Percentiles rank a stretch among this genome's conserved stretches.
Evolutionary conservation across 257 asterid genomes (phyloP).

Genomic region (Plantago elongata): DNA sequence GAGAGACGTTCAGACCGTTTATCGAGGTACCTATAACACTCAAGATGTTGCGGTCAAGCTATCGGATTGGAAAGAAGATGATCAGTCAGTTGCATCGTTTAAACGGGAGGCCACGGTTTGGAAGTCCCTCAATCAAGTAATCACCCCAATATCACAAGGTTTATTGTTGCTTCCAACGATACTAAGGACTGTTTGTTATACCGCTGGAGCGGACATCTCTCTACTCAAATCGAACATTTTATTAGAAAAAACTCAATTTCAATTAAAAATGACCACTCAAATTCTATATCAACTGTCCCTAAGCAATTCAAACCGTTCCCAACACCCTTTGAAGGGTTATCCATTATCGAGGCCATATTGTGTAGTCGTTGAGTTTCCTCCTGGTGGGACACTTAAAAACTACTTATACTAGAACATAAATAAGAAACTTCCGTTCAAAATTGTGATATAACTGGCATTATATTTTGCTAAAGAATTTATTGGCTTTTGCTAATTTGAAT

Average conservation of each 20-base stretch:
- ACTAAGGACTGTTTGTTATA: too few species aligned
- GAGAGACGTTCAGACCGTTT: conserved; percentile 88
- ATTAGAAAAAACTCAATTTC: too few species aligned
- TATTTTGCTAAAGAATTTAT: conserved; percentile 87
- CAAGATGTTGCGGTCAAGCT: conserved; percentile 96
- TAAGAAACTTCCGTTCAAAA: conserved; percentile 72
- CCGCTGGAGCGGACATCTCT: too few species aligned
- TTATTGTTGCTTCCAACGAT: conserved; percentile 95
- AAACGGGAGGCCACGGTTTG: conserved; percentile 78
- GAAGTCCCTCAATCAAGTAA: conserved; percentile 87
- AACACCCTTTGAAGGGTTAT: conserved; percentile 65
- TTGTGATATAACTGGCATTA: conserved; percentile 80
- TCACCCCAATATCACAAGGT: conserved; percentile 72
- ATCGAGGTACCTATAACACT: conserved; percentile 69
- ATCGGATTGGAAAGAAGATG: conserved; percentile 92
- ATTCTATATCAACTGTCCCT: too few species aligned
- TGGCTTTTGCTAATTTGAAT: too few species aligned
- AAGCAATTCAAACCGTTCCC: conserved; percentile 78
- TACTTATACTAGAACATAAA: conserved; percentile 68
- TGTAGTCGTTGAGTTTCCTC: conserved; percentile 81
- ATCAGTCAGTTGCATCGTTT: conserved; percentile 77
- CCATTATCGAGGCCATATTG: conserved; percentile 84
- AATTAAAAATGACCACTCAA: too few species aligned
- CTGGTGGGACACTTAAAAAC: conserved; percentile 81
- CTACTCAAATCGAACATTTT: too few species aligned